Evolutionary conservation across 1,284 basidiomycete genomes (phyloP), one percentile per base, ranked within the genome.

Genomic region (Vanrija pseudolonga): DNA sequence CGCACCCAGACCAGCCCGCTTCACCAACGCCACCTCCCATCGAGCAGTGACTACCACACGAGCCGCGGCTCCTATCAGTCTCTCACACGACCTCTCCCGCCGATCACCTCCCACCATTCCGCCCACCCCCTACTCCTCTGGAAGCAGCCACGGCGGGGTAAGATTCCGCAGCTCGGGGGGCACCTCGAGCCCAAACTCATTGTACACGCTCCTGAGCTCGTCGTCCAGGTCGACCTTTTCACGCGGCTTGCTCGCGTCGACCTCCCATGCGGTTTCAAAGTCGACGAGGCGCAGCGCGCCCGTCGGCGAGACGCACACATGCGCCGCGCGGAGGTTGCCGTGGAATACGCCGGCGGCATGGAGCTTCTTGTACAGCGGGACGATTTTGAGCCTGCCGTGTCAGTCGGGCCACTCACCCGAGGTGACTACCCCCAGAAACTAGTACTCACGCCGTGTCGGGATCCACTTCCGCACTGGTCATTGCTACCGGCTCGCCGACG

Each of bases 101-200:
- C 32, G 5, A 2, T 5, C 32, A 4, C 11, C 32, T 12, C 32
- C 28, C 28, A 3, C 28, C 28, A 7, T 11, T 11, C 28, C 28
- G 7, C 8, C 6, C 28, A 7, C 28, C 28, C 28, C 49, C 17
- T 37, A 32, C 6, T 37, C 20, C 12, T 26, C 42, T 12, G 19
- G 20, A 36, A 53, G 43, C 32, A 49, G 47, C 52, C 52, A 53
- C 5, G 52, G 52, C 18, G 52, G 52, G 18, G 32, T 26, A 24
- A 53, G 41, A 32, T 53, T 22, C 15, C 43, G 23, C 37, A 53
- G 37, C 17, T 45, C 28, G 4, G 32, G 22, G n/a, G 52, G 47
- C 4, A 53, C 23, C 32, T 28, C 37, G 42, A 32, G 41, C 22
- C 43, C 47, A 42, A 43, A 53, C 45, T 53, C 52, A 42, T 47